These are phyloP conservation scores for Pseudocercospora musae DNA, from an alignment of 2,329 filamentous ascomycete genomes.

Conservation along the genomic window DNA sequence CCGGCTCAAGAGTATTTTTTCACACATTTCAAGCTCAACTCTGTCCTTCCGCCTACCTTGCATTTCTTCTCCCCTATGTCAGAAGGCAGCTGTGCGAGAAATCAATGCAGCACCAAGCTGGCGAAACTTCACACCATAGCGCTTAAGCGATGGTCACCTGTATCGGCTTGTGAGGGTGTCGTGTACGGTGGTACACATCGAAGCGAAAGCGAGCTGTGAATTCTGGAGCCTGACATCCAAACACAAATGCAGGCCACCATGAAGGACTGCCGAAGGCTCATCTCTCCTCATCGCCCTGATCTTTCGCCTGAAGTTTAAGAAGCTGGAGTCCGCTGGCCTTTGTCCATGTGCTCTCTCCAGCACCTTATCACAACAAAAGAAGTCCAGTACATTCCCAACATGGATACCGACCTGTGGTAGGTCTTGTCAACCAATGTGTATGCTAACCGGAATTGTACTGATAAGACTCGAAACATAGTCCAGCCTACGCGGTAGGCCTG, in stretches of 20 bases:
- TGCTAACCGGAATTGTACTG: background rate
- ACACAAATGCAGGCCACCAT: background rate
- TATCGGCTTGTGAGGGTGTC: background rate
- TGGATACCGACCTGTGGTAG: conserved; percentile 8
- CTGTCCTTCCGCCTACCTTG: too few species aligned
- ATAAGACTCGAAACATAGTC: background rate
- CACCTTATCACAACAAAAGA: background rate
- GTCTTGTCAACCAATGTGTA: background rate
- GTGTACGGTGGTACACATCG: background rate
- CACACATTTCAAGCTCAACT: too few species aligned
- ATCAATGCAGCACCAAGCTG: too few species aligned
- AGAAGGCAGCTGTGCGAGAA: too few species aligned
- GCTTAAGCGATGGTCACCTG: too few species aligned
- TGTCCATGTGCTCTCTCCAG: background rate
- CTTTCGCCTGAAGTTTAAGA: too few species aligned
- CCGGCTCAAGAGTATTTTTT: too few species aligned
- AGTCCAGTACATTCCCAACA: background rate
- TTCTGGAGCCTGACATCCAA: background rate
- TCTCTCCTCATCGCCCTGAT: background rate
- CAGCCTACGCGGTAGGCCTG: background rate
- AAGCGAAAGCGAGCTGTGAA: background rate
- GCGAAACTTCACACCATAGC: background rate
- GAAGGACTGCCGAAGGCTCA: background rate
- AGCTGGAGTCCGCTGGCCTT: too few species aligned
- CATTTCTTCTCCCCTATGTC: too few species aligned